A percentile compares a stretch with the other conserved stretches of the same genome.
Conservation (phyloP, 352 stramenopile genomes). For the Globisporangium paddicum region DNA sequence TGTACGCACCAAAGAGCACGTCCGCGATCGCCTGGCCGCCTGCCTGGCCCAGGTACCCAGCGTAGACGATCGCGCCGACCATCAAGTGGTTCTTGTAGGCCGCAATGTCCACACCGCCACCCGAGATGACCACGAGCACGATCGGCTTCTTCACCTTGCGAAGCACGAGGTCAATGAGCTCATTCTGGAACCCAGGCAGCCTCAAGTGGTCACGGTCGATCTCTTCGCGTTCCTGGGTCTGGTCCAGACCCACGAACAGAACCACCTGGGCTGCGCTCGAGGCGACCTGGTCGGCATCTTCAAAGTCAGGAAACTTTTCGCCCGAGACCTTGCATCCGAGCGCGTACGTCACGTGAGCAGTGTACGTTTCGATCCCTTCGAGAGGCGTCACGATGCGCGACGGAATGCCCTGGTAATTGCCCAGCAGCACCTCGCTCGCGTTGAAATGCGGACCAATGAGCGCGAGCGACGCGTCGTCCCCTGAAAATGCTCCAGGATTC, state of each 20-base stretch:
- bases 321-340: slow-evolving; percentile 55
- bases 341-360: slow-evolving; percentile 27
- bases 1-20: slow-evolving; percentile 71
- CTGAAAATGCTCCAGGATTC: slow-evolving; percentile 11
- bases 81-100: slow-evolving; percentile 50
- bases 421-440: slow-evolving; percentile 45
- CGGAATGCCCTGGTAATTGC: slow-evolving; percentile 71
- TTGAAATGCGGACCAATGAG: slow-evolving; percentile 82
- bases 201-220: slow-evolving; percentile 55
- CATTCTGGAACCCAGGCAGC: slow-evolving; percentile 57
- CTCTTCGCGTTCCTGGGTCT: slow-evolving; percentile 62
- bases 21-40: slow-evolving; percentile 66
- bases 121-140: slow-evolving; percentile 76
- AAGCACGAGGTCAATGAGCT: slow-evolving; percentile 55
- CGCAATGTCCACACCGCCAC: slow-evolving; percentile 69
- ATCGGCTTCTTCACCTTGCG: slow-evolving; percentile 43
- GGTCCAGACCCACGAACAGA: slow-evolving; percentile 63
- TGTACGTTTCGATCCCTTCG: slow-evolving; percentile 30
- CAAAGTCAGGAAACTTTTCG: slow-evolving; percentile 43
- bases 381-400: slow-evolving; percentile 59
- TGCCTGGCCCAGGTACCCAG: slow-evolving; percentile 62
- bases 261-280: slow-evolving; percentile 38
- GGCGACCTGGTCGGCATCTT: slow-evolving; percentile 33
- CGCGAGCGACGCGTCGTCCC: slow-evolving; percentile 27
- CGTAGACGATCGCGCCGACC: slow-evolving; percentile 64